A percentile compares a stretch with the other conserved stretches of the same genome.
Evolutionary conservation across 257 asterid species (phyloP).

Genomic region (Leonotis leonurus): DNA sequence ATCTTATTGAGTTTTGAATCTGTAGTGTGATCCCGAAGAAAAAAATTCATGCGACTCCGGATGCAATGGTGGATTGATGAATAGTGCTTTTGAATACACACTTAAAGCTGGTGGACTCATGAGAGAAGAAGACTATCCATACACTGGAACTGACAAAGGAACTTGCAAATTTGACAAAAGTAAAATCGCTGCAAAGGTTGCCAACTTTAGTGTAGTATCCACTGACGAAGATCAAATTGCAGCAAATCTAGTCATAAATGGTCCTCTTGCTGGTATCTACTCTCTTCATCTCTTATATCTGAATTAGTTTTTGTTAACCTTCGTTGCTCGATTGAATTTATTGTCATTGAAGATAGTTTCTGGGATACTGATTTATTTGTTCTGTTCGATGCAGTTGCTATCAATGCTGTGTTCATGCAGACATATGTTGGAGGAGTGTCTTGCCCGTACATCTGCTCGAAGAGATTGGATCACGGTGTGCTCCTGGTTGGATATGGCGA

Average conservation of each 20-base stretch:
- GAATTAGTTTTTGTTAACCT: not conserved
- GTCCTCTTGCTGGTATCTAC: slow-evolving; percentile 79
- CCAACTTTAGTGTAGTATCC: slow-evolving; percentile 87
- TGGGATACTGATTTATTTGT: not conserved
- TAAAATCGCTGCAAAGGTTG: slow-evolving; percentile 70
- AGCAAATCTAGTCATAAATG: slow-evolving; percentile 80
- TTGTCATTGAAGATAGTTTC: not conserved
- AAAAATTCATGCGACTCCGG: slow-evolving; percentile 70
- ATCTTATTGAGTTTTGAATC: not conserved
- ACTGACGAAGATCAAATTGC: slow-evolving; percentile 84
- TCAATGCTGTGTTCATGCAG: slow-evolving; percentile 13
- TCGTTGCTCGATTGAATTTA: too few relatives aligned
- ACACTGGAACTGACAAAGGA: slow-evolving; percentile 67
- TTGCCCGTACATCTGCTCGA: slow-evolving; percentile 7
- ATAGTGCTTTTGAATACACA: slow-evolving; percentile 78
- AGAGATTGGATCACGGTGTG: slow-evolving; percentile 12
- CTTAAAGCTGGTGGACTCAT: slow-evolving; percentile 83
- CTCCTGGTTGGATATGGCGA: slow-evolving; percentile 8
- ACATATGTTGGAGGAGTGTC: slow-evolving; percentile 11
- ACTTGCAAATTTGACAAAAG: slow-evolving; percentile 70
- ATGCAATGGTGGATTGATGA: slow-evolving; percentile 88
- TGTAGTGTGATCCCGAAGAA: slow-evolving; percentile 88
- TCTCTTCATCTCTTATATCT: not conserved
- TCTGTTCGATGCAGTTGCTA: slow-evolving; percentile 8
- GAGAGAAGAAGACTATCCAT: slow-evolving; percentile 82